phyloP scores from a whole-genome alignment of 495 filamentous ascomycete species.

The Thozetella sp. region DNA sequence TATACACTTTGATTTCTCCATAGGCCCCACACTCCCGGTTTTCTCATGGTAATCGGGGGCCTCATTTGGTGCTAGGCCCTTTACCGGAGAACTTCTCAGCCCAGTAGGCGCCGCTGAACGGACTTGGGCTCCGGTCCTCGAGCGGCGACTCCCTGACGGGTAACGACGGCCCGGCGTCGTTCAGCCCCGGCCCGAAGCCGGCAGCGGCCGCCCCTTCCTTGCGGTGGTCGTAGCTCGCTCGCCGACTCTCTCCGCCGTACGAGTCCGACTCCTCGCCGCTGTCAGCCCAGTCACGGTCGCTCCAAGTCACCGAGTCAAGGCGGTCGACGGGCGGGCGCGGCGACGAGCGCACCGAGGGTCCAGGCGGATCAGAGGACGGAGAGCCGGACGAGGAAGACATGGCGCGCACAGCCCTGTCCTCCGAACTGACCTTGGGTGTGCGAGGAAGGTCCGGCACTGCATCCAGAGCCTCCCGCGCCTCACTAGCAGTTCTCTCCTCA shows the following conservation, averaged over 20 bases:
- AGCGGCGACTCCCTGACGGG: not conserved
- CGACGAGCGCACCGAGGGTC: constrained; percentile 11
- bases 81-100: constrained; percentile 58
- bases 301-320: constrained; percentile 49
- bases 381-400: not conserved
- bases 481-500: constrained; percentile 32
- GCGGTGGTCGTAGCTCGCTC: constrained; percentile 11
- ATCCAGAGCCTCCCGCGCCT: constrained; percentile 38
- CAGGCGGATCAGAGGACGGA: not conserved
- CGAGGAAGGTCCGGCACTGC: constrained; percentile 31
- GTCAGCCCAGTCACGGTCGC: constrained; percentile 53
- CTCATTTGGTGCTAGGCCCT: constrained; percentile 18
- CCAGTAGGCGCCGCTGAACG: constrained; percentile 43
- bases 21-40: too few relatives aligned
- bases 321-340: constrained; percentile 28
- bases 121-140: constrained; percentile 10
- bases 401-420: constrained; percentile 4
- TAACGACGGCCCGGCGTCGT: constrained; percentile 3
- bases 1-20: not conserved
- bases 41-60: too few relatives aligned
- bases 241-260: constrained; percentile 19
- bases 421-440: constrained; percentile 5
- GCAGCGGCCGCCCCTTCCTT: constrained; percentile 4
- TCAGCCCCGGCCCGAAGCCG: not conserved
- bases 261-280: constrained; percentile 51